Conservation (phyloP, 805 yeast species). For the Kregervanrija delftensis region DNA sequence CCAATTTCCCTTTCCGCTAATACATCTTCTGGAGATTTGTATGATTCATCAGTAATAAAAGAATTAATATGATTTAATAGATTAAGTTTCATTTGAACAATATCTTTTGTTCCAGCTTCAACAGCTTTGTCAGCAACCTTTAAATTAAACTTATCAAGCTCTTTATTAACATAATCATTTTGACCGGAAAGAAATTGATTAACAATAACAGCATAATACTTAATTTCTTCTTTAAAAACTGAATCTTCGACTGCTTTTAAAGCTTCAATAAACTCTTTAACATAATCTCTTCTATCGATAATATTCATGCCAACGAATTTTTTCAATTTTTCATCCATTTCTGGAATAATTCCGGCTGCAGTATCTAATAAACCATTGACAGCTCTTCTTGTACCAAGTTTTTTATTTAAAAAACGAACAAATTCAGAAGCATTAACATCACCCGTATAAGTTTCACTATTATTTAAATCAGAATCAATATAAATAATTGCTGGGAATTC, state of each 20-base stretch:
- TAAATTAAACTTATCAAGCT: conserved; percentile 37
- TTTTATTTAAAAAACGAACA: conserved; percentile 42
- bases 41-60: conserved; percentile 13
- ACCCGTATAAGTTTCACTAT: conserved; percentile 31
- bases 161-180: conserved; percentile 35
- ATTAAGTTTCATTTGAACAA: conserved; percentile 45
- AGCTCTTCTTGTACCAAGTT: conserved; percentile 34
- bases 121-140: conserved; percentile 35
- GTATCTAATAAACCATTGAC: conserved; percentile 33
- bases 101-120: conserved; percentile 39
- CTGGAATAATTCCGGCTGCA: conserved; percentile 34
- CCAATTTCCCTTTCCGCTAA: conserved; percentile 6
- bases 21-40: conserved; percentile 12
- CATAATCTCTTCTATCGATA: conserved; percentile 17
- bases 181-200: conserved; percentile 40
- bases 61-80: conserved; percentile 18
- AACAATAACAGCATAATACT: conserved; percentile 40
- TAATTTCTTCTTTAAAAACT: conserved; percentile 20
- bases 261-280: conserved; percentile 31
- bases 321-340: conserved; percentile 25
- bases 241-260: conserved; percentile 27
- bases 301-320: conserved; percentile 26
- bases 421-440: conserved; percentile 41
- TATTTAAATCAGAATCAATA: conserved; percentile 33
- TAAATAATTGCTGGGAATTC: conserved; percentile 51